These are phyloP conservation scores for Amanita pseudoporphyria DNA, from an alignment of 768 basidiomycete genomes.

Conservation along the genomic window DNA sequence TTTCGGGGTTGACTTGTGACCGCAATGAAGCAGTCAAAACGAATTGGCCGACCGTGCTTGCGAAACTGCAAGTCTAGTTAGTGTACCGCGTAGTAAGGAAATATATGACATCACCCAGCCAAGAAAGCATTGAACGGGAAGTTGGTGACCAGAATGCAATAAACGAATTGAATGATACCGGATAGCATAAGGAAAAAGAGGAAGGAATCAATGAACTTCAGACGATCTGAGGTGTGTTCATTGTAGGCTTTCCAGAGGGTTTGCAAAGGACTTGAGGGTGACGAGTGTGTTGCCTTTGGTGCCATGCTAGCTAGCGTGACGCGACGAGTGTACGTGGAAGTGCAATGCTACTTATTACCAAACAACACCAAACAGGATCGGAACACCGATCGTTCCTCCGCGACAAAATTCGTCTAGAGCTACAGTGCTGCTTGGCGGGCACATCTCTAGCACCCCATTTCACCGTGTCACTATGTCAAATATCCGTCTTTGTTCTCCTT, in stretches of 20 bases:
- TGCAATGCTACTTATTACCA: conserved; percentile 23
- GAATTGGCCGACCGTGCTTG: conserved; percentile 93
- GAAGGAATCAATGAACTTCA: conserved; percentile 93
- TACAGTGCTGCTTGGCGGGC: neutral
- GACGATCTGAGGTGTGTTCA: conserved; percentile 66
- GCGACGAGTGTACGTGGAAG: conserved; percentile 26
- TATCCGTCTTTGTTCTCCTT: conserved; percentile 5
- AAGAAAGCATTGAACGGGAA: conserved; percentile 98
- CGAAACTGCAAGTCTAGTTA: conserved; percentile 51
- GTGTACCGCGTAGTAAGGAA: neutral
- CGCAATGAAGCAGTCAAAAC: conserved; percentile 89
- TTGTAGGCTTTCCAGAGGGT: conserved; percentile 72
- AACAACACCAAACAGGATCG: conserved; percentile 13
- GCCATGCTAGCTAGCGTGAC: conserved; percentile 24
- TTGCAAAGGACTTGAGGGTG: conserved; percentile 26
- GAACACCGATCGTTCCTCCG: no score
- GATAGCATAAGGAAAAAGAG: conserved; percentile 87
- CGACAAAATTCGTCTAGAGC: conserved; percentile 10
- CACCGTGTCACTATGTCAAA: neutral
- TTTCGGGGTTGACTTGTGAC: conserved; percentile 84
- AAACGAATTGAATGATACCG: conserved; percentile 83
- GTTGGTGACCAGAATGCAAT: conserved; percentile 85
- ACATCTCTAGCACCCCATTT: conserved; percentile 4
- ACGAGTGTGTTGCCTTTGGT: conserved; percentile 22
- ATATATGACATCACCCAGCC: conserved; percentile 60